Evolutionary conservation across 2,329 filamentous ascomycete species (phyloP).

Genomic region (Plenodomus lindquistii): DNA sequence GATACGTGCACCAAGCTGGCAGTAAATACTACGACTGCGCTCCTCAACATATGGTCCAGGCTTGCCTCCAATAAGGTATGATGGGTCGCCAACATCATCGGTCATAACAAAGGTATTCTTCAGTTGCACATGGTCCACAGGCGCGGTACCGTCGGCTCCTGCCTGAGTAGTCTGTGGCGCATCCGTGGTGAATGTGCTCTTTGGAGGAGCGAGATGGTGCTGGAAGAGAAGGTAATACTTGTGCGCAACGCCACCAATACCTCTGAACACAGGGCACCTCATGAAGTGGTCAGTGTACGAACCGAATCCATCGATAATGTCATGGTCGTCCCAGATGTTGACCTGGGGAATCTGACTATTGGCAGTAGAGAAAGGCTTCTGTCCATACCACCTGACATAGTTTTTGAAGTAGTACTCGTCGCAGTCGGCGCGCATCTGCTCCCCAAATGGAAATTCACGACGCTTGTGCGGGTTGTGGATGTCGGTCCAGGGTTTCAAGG

Average conservation of each 20-base stretch:
- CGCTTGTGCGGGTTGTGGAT: constrained; percentile 65
- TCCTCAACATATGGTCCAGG: constrained; percentile 71
- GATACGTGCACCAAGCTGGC: constrained; percentile 67
- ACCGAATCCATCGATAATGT: constrained; percentile 70
- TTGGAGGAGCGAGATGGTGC: constrained; percentile 80
- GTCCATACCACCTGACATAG: constrained; percentile 70
- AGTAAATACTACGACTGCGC: constrained; percentile 63
- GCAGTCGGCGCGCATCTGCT: constrained; percentile 62
- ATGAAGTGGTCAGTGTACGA: constrained; percentile 70
- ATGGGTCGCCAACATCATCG: constrained; percentile 62
- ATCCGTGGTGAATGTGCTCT: constrained; percentile 84
- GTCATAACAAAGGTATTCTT: constrained; percentile 73
- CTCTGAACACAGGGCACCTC: constrained; percentile 66
- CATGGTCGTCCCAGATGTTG: constrained; percentile 69
- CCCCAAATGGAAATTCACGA: constrained; percentile 65
- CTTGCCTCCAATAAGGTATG: constrained; percentile 76
- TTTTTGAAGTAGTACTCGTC: constrained; percentile 67
- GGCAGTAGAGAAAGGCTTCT: constrained; percentile 62
- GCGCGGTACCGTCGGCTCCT: constrained; percentile 54
- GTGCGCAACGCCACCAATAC: constrained; percentile 62
- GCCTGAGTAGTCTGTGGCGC: constrained; percentile 56
- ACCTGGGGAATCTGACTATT: constrained; percentile 67
- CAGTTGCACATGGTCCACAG: constrained; percentile 70
- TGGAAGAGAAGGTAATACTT: constrained; percentile 70
- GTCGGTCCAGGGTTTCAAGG: constrained; percentile 68